A percentile compares a stretch with the other conserved stretches of the same genome.
phyloP scores from a whole-genome alignment of 495 filamentous ascomycete genomes.

The Recurvomyces mirabilis region DNA sequence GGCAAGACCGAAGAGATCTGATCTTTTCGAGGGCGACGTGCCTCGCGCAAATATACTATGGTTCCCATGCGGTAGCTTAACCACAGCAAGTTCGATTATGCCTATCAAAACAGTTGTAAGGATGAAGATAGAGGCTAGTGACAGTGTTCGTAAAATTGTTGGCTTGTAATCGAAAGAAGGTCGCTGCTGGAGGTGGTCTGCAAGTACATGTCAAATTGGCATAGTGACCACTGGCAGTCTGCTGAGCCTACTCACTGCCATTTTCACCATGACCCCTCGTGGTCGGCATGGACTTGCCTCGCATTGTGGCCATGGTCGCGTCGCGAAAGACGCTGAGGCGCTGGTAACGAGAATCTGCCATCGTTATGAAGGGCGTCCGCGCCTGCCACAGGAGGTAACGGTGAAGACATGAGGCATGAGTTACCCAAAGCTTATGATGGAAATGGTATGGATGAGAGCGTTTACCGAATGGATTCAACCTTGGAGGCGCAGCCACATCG shows the following conservation, averaged over 20 bases:
- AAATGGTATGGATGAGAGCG: too few species aligned
- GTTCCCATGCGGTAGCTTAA: conserved; percentile 1
- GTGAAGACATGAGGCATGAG: too few species aligned
- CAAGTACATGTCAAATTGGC: too few species aligned
- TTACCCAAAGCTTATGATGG: too few species aligned
- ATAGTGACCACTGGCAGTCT: too few species aligned
- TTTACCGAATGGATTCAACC: too few species aligned
- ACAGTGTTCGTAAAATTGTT: conserved; percentile 7
- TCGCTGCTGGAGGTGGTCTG: neutral
- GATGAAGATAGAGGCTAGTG: conserved; percentile 3
- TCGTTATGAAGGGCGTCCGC: neutral
- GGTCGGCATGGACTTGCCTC: too few species aligned
- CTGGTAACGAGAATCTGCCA: neutral
- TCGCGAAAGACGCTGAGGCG: conserved; percentile 7
- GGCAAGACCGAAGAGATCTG: neutral
- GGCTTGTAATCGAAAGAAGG: conserved; percentile 9
- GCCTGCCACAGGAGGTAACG: neutral
- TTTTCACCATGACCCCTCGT: too few species aligned
- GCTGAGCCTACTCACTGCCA: too few species aligned
- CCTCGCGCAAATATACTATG: neutral
- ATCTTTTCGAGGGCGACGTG: neutral
- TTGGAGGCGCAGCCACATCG: too few species aligned
- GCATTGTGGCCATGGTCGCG: conserved; percentile 5
- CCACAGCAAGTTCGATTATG: conserved; percentile 5
- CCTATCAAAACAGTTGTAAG: conserved; percentile 10